These are phyloP conservation scores for Celoporthe dispersa DNA, from an alignment of 2,329 filamentous ascomycete species.

Conservation along the genomic window DNA sequence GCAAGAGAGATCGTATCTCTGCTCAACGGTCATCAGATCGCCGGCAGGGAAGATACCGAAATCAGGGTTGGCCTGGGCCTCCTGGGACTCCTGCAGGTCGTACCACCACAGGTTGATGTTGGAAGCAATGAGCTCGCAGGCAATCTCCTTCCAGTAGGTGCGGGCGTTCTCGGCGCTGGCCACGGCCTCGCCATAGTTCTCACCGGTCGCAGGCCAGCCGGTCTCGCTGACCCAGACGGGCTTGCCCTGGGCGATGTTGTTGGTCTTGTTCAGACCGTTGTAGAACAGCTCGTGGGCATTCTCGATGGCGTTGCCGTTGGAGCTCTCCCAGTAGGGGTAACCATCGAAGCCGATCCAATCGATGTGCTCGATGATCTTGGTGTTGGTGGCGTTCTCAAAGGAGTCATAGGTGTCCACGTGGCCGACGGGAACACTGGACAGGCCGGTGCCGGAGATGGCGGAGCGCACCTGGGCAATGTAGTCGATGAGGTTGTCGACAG, in stretches of 20 bases:
- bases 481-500: conserved; percentile 60
- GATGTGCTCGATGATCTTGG: conserved; percentile 61
- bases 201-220: conserved; percentile 28
- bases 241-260: conserved; percentile 45
- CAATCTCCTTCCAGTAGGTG: conserved; percentile 28
- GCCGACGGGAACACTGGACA: conserved; percentile 53
- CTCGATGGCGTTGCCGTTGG: conserved; percentile 58
- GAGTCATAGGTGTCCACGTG: conserved; percentile 73
- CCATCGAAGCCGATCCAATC: conserved; percentile 70
- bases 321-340: conserved; percentile 69
- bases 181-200: conserved; percentile 23
- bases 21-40: conserved; percentile 36
- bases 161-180: conserved; percentile 26
- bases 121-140: conserved; percentile 21
- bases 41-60: conserved; percentile 43
- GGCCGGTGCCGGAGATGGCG: conserved; percentile 53
- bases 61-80: conserved; percentile 39
- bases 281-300: conserved; percentile 60
- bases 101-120: conserved; percentile 44
- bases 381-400: conserved; percentile 64
- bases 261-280: conserved; percentile 49
- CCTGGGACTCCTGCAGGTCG: conserved; percentile 43
- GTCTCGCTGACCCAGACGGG: conserved; percentile 31
- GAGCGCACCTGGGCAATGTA: conserved; percentile 60
- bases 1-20: conserved; percentile 40